Base-by-base conservation (phyloP, 495 filamentous ascomycete species). In the Rostrohypoxylon terebratum region DNA sequence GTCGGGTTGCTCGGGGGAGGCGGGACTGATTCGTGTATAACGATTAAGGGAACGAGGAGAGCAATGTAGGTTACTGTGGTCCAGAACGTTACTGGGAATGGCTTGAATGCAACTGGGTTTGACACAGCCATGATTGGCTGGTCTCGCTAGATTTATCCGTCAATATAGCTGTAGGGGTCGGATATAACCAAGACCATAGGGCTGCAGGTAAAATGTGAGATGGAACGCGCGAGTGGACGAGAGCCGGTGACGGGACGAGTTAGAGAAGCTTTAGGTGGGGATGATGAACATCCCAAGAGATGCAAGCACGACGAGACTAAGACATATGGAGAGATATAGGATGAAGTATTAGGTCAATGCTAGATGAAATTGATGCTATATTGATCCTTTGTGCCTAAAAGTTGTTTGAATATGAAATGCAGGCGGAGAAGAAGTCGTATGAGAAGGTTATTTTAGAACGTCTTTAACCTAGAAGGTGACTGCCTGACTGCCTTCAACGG, bases 21-120 rank as follows among this genome's bases (percentile, higher is more conserved):
- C 0, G 94, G 94, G 33, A 95, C 88, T 54, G 88, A 87, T 79
- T 90, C 87, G 77, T 97, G 92, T 65, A 93, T 85, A 66, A 91
- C 81, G 65, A 97, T 80, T 31, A 96, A 82, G 34, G 91, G 87
- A 60, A 90, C 86, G 63, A 92, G 79, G 23, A 95, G 79, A 31
- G 89, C 90, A 54, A 92, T 79, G 75, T 95, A 96, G 42, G 91
- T 84, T 69, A 88, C 71, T 2, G 89, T 87, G 11, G 88, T 89
- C 81, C 93, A 88, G 62, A 94, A 83, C 10, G 91, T 93, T 9
- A 95, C 92, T 14, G 90, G 87, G 72, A 88, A 85, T 34, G 90
- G 83, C 51, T 78, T 77, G 72, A 88, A 88, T 8, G 84, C 80
- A 60, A 87, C 78, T 0, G 85, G 85, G 66, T 85, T 87, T 59